phyloP scores from a whole-genome alignment of 2,329 filamentous ascomycete genomes.

The Nemania serpens region DNA sequence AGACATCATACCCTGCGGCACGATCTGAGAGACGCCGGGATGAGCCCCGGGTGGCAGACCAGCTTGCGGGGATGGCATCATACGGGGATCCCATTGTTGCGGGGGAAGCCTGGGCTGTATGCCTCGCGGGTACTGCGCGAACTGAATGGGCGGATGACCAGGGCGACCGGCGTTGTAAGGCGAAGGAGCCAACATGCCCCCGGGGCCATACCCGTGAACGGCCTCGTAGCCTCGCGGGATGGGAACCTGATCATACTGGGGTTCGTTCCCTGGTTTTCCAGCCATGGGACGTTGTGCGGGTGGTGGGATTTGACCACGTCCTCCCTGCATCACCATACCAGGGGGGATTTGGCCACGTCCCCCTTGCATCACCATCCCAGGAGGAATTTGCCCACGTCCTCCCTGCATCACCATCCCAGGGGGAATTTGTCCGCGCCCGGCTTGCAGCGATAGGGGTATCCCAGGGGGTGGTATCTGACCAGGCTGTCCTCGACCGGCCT shows the following conservation, averaged over 20 bases:
- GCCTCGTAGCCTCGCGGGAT: slow-evolving; percentile 42
- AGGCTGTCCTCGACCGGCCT: slow-evolving; percentile 16
- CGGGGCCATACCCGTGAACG: slow-evolving; percentile 40
- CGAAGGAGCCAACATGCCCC: slow-evolving; percentile 34
- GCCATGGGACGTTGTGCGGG: slow-evolving; percentile 11
- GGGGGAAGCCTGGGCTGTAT: slow-evolving; percentile 22
- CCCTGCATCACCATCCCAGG: slow-evolving; percentile 6
- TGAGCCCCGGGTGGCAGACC: slow-evolving; percentile 19
- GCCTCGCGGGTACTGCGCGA: slow-evolving; percentile 26
- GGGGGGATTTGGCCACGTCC: slow-evolving; percentile 24
- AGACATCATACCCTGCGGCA: slow-evolving; percentile 16
- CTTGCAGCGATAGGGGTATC: slow-evolving; percentile 12
- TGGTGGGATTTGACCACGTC: too few relatives aligned
- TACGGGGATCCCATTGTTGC: slow-evolving; percentile 34
- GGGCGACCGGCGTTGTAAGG: slow-evolving; percentile 38
- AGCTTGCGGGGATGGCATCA: slow-evolving; percentile 18
- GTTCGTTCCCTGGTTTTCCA: slow-evolving; percentile 28
- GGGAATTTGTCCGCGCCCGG: slow-evolving; percentile 29
- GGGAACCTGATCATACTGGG: slow-evolving; percentile 40
- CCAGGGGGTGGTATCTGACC: slow-evolving; percentile 14
- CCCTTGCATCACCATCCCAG: slow-evolving; percentile 2
- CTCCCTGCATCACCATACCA: background rate
- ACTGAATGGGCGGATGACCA: slow-evolving; percentile 24
- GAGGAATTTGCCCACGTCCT: slow-evolving; percentile 23
- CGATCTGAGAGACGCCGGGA: background rate